Percentiles rank a stretch among this genome's conserved stretches.
Evolutionary conservation across 345 rosid genomes (phyloP).

Genomic region (Citropsis articulata): DNA sequence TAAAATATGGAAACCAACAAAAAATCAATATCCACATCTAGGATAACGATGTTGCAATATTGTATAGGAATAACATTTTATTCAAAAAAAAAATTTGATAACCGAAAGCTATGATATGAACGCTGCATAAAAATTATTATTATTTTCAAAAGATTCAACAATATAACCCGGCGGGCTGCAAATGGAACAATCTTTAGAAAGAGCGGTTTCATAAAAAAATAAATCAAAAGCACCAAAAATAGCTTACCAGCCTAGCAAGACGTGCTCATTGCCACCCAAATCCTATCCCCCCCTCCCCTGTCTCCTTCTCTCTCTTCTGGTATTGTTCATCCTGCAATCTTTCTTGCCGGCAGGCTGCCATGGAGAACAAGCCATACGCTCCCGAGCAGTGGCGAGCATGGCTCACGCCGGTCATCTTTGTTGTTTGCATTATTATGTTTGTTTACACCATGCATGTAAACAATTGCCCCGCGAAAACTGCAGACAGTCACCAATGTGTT

Average conservation of each 20-base stretch:
- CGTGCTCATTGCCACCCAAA: constrained; percentile 28
- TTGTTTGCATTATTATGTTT: constrained; percentile 43
- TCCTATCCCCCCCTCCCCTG: background rate
- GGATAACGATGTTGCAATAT: background rate
- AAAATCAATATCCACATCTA: background rate
- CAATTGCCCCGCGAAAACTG: constrained; percentile 50
- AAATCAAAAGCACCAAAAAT: constrained; percentile 20
- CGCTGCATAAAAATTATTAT: background rate
- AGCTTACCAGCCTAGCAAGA: constrained; percentile 22
- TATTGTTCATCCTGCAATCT: constrained; percentile 3
- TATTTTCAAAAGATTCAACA: background rate
- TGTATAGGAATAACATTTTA: background rate
- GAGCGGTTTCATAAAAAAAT: constrained; percentile 1
- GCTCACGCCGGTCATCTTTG: constrained; percentile 62
- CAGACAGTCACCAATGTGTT: constrained; percentile 35
- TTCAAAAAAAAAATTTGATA: too few relatives aligned
- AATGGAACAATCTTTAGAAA: background rate
- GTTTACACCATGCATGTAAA: constrained; percentile 59
- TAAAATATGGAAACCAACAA: too few relatives aligned
- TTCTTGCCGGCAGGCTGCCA: constrained; percentile 16
- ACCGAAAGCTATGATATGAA: too few relatives aligned
- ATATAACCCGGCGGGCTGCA: background rate
- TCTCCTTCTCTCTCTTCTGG: background rate
- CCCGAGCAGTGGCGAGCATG: constrained; percentile 61
- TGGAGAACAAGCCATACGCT: constrained; percentile 43